phyloP scores from a whole-genome alignment of 129 eudicot species.

The Glebionis coronaria region DNA sequence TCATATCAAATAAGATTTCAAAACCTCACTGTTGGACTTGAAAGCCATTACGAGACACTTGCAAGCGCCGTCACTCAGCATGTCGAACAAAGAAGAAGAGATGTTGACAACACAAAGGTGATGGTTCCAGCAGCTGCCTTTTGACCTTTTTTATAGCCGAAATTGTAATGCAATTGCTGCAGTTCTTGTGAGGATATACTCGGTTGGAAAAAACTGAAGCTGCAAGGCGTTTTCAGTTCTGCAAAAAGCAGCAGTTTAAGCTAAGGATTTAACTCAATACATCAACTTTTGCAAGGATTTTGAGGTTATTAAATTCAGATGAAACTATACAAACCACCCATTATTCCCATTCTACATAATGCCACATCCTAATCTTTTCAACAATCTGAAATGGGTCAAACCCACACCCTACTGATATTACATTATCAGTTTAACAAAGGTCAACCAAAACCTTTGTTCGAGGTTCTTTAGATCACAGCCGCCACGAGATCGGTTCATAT shows the following conservation, averaged over 20 bases:
- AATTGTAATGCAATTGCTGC: conserved; percentile 62
- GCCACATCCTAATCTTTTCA: too few species aligned
- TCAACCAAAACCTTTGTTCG: too few species aligned
- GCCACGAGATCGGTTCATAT: too few species aligned
- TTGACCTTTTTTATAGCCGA: conserved; percentile 46
- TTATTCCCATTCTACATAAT: too few species aligned
- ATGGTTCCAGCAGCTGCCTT: conserved; percentile 32
- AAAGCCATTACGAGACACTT: conserved; percentile 65
- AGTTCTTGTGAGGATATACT: conserved; percentile 36
- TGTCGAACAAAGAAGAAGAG: conserved; percentile 76
- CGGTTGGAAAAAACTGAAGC: conserved; percentile 53
- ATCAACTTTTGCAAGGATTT: conserved; percentile 50
- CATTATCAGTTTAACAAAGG: too few species aligned
- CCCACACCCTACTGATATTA: too few species aligned
- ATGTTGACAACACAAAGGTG: conserved; percentile 64
- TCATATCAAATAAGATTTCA: conserved; percentile 72
- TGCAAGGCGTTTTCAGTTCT: conserved; percentile 40
- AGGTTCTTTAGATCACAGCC: too few species aligned
- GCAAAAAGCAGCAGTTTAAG: conserved; percentile 53
- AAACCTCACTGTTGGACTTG: conserved; percentile 72
- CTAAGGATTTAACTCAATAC: conserved; percentile 47
- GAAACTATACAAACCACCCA: too few species aligned
- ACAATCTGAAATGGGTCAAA: too few species aligned
- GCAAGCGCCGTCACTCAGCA: conserved; percentile 87
- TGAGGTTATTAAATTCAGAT: conserved; percentile 52